Base-by-base conservation (phyloP, 257 asterid species). In the Solanum paucissectum region DNA sequence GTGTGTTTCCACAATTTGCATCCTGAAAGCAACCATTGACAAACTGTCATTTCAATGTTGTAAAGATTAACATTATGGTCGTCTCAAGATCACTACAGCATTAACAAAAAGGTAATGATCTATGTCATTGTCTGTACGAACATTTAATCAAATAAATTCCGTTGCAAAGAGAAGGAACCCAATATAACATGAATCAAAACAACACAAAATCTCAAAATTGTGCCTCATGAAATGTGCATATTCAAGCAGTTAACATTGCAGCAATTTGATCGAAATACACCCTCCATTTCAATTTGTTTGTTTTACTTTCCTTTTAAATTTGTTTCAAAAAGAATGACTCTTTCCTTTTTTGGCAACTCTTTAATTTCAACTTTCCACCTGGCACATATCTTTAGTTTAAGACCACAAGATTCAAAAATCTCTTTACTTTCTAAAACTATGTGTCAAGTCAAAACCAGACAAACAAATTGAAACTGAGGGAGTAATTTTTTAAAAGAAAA, bases 1-100 rank as follows among this genome's bases (percentile, higher is more conserved):
- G 98, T 42, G 97, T 95, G 84, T 97, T 97, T 49, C 99, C 98
- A 87, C 99, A 97, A 90, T 97, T 97, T 84, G 99, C 99, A 95
- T 96, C 99, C 99, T 97, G 93, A 64, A 90, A 92, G 72, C 34
- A 77, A 87, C 40, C 66, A 84, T 40, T 25, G 62, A 68, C 44
- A 72, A 87, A 62, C 20, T 23, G 83, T 79, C 83, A 40, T 46
- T 42, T 60, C 84, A 83, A 36, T 79, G 5, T 13, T 87, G 44
- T 9, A 79, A 42, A 16, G 55, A 88, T 40, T 3, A 75, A 29
- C 32, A 49, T 37, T 34, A 68, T 77, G 68, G 68, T 4, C 33
- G 10, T 82, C n/a, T 32, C 86, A 82, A 82, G 44, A 49, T 46
- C 11, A 9, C 86, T 5, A 18, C 69, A 82, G 69, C 42, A 46